Evolutionary conservation across 108 stramenopile species (phyloP), one percentile per base, ranked within the genome.

Genomic region (Pseudonitzschia multiseries): DNA sequence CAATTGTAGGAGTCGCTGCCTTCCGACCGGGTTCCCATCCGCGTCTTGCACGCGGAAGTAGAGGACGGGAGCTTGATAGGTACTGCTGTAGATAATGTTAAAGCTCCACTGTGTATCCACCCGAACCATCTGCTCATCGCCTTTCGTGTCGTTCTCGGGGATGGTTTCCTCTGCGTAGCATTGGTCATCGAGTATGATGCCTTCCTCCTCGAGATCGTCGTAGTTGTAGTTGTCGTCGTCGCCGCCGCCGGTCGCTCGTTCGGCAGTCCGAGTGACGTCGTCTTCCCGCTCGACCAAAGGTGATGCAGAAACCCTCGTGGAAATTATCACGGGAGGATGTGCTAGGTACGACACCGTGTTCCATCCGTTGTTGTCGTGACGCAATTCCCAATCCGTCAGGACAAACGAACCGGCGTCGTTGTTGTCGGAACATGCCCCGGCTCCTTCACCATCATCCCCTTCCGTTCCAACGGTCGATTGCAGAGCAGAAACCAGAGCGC

Each of bases 1-100:
- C 24, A 70, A 36, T 21, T 68, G 44, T 13, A 92, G 26, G 0
- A 89, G 81, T 27, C 81, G 64, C 1, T 54, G 29, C 57, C 88
- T 63, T 18, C 59, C 28, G 46, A 79, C 65, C 27, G 79, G 81
- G 13, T 72, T 62, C 17, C 87, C 87, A 63, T 86, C 60, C 27
- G 26, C 9, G 32, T 75, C 56, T 33, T 78, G 65, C 0, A 81
- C 86, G 13, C 42, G 27, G 67, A 92, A 92, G 72, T 92, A 89
- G 15, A 92, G 71, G 8, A 88, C 82, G 4, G 91, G 91, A 48
- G 84, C 86, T 50, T 77, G 79, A 68, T 82, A 92, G 22, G 87
- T 87, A 18, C 73, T 68, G 41, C 84, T 86, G 50, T 83, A 86
- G 15, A 88, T 72, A n/a, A 92, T 69, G 52, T 77, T 87, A 64